Evolutionary conservation across 805 yeast genomes (phyloP).

Genomic region (Candida jianshihensis): DNA sequence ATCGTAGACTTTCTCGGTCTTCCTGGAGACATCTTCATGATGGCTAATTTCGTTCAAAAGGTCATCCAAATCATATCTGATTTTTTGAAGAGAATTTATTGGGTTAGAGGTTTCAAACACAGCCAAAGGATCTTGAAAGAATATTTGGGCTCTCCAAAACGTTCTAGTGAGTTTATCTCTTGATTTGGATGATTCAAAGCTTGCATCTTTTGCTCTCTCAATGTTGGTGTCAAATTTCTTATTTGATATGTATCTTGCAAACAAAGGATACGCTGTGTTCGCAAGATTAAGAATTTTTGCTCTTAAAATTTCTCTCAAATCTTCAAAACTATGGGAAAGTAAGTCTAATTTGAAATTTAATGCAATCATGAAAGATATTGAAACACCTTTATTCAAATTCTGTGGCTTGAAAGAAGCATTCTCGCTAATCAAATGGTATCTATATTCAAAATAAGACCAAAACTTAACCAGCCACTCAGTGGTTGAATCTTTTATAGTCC

Average conservation of each 20-base stretch:
- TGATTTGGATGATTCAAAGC: background rate
- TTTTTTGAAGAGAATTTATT: background rate
- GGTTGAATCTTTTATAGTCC: conserved; percentile 6
- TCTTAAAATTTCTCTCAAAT: conserved; percentile 13
- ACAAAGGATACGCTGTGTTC: conserved; percentile 9
- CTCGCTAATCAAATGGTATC: conserved; percentile 4
- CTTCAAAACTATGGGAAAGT: conserved; percentile 11
- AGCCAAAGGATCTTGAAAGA: conserved; percentile 14
- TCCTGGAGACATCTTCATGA: background rate
- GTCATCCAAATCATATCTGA: conserved; percentile 1
- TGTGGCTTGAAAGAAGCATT: conserved; percentile 2
- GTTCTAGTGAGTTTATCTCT: conserved; percentile 1
- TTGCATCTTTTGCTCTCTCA: conserved; percentile 8
- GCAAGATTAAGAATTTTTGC: conserved; percentile 12
- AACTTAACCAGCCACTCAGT: conserved; percentile 14
- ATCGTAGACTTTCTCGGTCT: background rate
- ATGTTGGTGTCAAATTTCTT: conserved; percentile 9
- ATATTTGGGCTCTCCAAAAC: conserved; percentile 16
- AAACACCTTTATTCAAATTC: conserved; percentile 9
- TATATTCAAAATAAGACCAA: conserved; percentile 15
- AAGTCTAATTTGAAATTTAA: conserved; percentile 11
- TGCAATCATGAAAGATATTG: conserved; percentile 7
- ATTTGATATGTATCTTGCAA: conserved; percentile 9
- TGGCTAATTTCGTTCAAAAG: background rate
- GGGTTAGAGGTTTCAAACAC: background rate